Evolutionary conservation across 192 early-diverging fungal genomes (phyloP).

Genomic region (Podila verticillata): DNA sequence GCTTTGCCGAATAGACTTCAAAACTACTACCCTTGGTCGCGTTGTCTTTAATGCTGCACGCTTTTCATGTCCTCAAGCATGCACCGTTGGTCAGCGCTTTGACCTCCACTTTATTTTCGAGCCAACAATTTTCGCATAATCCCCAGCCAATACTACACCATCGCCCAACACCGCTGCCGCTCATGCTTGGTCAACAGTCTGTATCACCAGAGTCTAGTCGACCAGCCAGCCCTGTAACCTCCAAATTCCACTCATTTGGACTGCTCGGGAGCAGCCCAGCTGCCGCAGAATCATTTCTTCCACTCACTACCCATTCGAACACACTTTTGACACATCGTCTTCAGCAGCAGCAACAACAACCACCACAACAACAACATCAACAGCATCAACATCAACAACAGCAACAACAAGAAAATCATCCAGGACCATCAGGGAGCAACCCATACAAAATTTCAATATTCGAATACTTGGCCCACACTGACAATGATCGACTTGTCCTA

Average conservation of each 20-base stretch:
- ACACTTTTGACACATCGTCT: not conserved
- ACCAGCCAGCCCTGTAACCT: conserved; percentile 43
- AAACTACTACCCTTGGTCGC: conserved; percentile 42
- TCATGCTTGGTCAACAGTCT: conserved; percentile 10
- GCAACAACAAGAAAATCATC: not conserved
- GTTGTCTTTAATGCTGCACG: conserved; percentile 49
- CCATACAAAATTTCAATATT: conserved; percentile 47
- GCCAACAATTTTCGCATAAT: conserved; percentile 20
- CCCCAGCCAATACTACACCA: not conserved
- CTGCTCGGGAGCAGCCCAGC: conserved; percentile 34
- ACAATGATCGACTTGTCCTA: conserved; percentile 36
- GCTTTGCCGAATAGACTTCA: conserved; percentile 5
- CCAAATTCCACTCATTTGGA: conserved; percentile 50
- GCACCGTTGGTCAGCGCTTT: conserved; percentile 43
- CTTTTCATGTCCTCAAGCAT: conserved; percentile 51
- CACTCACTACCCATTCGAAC: not conserved
- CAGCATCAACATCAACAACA: conserved; percentile 15
- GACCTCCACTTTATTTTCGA: conserved; percentile 49
- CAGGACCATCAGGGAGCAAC: conserved; percentile 17
- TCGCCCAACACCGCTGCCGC: conserved; percentile 14
- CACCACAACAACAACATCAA: not conserved
- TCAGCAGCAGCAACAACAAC: not conserved
- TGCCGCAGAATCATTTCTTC: conserved; percentile 13
- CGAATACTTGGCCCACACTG: conserved; percentile 30
- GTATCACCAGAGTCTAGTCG: conserved; percentile 45